Evolutionary conservation across 805 yeast species (phyloP).

Genomic region (Sugiyamaella marilandica): DNA sequence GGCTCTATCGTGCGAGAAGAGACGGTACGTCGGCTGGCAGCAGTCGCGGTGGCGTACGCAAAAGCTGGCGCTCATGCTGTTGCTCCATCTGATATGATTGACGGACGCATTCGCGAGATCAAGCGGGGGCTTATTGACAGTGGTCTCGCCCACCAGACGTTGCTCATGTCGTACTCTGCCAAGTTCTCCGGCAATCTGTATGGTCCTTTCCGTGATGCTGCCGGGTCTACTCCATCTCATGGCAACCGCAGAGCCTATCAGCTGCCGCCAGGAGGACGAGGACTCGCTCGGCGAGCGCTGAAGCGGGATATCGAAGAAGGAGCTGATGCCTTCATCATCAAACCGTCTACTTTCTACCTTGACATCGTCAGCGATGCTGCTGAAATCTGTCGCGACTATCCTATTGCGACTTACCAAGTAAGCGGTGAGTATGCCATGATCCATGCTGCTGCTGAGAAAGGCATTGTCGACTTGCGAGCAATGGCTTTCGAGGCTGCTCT

Average conservation of each 20-base stretch:
- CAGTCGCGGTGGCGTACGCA: conserved; percentile 93
- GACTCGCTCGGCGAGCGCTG: conserved; percentile 89
- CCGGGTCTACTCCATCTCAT: conserved; percentile 79
- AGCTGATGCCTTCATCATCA: conserved; percentile 91
- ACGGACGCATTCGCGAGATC: conserved; percentile 87
- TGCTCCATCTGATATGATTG: conserved; percentile 97
- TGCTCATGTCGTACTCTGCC: conserved; percentile 91
- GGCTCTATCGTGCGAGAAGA: conserved; percentile 73
- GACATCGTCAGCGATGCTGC: conserved; percentile 89
- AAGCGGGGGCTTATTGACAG: conserved; percentile 78
- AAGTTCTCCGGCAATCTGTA: conserved; percentile 87
- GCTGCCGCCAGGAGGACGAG: conserved; percentile 87
- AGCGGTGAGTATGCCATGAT: conserved; percentile 97
- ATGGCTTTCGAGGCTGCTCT: conserved; percentile 79
- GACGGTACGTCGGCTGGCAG: conserved; percentile 79
- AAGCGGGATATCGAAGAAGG: conserved; percentile 85
- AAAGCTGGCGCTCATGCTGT: conserved; percentile 93
- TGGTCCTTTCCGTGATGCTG: conserved; percentile 98
- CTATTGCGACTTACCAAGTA: conserved; percentile 93
- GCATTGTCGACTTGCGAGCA: conserved; percentile 76
- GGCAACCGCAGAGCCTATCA: conserved; percentile 95
- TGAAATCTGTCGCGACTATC: conserved; percentile 73
- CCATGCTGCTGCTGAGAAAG: conserved; percentile 97
- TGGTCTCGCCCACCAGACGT: conserved; percentile 77
- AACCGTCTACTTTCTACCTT: conserved; percentile 92